Evolutionary conservation across 176 grass and related monocot species (phyloP), one percentile per base, ranked within the genome.

Genomic region (Chloris gayana): DNA sequence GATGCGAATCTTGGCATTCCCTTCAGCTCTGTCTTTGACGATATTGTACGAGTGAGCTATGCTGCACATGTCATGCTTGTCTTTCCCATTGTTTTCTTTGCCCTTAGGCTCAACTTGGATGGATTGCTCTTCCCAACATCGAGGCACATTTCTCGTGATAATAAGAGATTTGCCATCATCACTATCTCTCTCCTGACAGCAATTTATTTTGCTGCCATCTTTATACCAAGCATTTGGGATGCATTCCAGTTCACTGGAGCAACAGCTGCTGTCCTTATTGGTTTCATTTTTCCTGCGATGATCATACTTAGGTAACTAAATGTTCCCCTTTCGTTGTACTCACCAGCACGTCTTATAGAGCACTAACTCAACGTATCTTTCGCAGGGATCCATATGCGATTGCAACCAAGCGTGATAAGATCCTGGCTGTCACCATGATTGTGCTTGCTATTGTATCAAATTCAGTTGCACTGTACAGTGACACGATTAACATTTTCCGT

Each of bases 221-320:
- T 89, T 74, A 85, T 93, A 68, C 95, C 95, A 22, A 98, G 92
- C 82, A 98, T 98, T 72, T 94, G 89, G 92, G 14, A 92, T 0
- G 90, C 90, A 31, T 98, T 98, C 82, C 95, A 98, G 62, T 91
- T 93, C 39, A 94, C 89, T 72, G 95, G 95, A 50, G 92, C 95
- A 12, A 94, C 95, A 34, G 92, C 92, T 7, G 83, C 90, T 0
- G 90, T 90, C 29, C 84, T 87, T 50, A 91, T 98, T 25, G 92
- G 88, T 54, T 98, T 98, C 65, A 98, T 98, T 27, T 98, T 98
- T 70, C 95, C 95, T 67, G 88, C 92, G 15, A 87, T 85, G 75
- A 69, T 98, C 70, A 83, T 84, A 41, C 88, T 98, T 18, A 98
- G 87, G 95, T 95, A 91, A 85, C 45, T 59, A 30, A 65, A 72